phyloP scores from a whole-genome alignment of 2,329 filamentous ascomycete species.

The Aureobasidium lini region DNA sequence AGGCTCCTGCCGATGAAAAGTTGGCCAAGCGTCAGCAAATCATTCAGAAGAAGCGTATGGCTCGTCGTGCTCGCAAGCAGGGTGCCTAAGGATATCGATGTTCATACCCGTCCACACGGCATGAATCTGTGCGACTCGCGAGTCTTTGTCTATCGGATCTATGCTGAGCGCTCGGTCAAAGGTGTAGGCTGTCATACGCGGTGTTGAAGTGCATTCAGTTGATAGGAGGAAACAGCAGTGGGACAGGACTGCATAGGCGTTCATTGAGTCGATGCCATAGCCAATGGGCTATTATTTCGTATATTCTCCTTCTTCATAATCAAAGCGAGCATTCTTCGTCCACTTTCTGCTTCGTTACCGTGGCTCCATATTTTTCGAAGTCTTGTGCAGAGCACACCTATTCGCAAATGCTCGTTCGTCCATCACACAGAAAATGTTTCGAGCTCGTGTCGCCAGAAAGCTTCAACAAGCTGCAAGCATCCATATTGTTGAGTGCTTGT shows the following conservation, averaged over 20 bases:
- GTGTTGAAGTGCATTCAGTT: not conserved
- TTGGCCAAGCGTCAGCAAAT: conserved; percentile 63
- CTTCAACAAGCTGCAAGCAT: not conserved
- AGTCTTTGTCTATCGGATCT: not conserved
- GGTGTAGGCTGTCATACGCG: not conserved
- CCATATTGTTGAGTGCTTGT: not conserved
- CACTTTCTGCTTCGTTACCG: no score
- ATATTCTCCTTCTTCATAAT: not conserved
- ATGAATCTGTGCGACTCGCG: not conserved
- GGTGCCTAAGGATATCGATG: conserved; percentile 4
- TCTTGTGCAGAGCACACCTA: no score
- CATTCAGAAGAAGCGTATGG: conserved; percentile 75
- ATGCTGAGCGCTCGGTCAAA: not conserved
- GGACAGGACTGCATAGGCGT: not conserved
- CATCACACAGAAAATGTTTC: not conserved
- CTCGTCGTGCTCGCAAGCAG: conserved; percentile 48
- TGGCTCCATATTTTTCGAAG: not conserved
- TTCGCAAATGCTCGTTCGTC: not conserved
- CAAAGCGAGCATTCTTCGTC: not conserved
- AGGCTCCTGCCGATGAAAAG: conserved; percentile 41
- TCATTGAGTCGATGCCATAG: not conserved
- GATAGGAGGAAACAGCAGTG: not conserved
- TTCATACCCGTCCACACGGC: conserved; percentile 7
- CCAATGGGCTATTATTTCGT: not conserved
- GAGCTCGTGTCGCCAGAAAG: not conserved